Evolutionary conservation across 352 stramenopile genomes (phyloP).

Genomic region (Globisporangium parvum): DNA sequence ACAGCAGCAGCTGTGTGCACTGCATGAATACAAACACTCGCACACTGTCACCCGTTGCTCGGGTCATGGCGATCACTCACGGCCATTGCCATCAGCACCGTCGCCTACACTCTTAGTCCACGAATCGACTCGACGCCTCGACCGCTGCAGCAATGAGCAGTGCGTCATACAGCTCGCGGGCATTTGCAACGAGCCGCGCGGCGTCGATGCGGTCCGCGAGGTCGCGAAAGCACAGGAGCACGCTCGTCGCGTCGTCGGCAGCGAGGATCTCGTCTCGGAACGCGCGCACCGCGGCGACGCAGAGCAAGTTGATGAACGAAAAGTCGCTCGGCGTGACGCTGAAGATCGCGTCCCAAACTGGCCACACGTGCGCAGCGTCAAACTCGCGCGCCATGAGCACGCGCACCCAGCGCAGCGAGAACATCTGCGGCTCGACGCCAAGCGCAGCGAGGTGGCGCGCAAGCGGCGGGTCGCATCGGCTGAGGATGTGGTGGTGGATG

Average conservation of each 20-base stretch:
- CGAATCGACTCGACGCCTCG: slow-evolving; percentile 29
- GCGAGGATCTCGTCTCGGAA: slow-evolving; percentile 58
- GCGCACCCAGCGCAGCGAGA: slow-evolving; percentile 66
- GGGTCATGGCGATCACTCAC: background rate
- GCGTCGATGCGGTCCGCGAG: slow-evolving; percentile 41
- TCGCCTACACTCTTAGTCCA: background rate
- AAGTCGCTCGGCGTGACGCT: slow-evolving; percentile 62
- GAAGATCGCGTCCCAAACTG: slow-evolving; percentile 77
- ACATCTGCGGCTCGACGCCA: slow-evolving; percentile 64
- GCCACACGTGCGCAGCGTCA: slow-evolving; percentile 66
- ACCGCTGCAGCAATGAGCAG: slow-evolving; percentile 54
- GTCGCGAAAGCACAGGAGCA: slow-evolving; percentile 54
- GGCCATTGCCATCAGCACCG: background rate
- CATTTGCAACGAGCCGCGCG: slow-evolving; percentile 48
- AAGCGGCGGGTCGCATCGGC: slow-evolving; percentile 54
- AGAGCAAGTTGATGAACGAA: slow-evolving; percentile 73
- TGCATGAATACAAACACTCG: too few species aligned
- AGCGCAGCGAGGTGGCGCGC: slow-evolving; percentile 40
- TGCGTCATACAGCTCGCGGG: slow-evolving; percentile 58
- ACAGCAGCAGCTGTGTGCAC: too few species aligned
- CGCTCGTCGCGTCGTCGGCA: slow-evolving; percentile 49
- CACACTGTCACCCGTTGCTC: background rate
- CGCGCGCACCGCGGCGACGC: slow-evolving; percentile 61
- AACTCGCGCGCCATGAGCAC: slow-evolving; percentile 77
- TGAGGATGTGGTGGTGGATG: slow-evolving; percentile 62